Conservation (phyloP, 2,329 filamentous ascomycete genomes). For the Beauveria australis region DNA sequence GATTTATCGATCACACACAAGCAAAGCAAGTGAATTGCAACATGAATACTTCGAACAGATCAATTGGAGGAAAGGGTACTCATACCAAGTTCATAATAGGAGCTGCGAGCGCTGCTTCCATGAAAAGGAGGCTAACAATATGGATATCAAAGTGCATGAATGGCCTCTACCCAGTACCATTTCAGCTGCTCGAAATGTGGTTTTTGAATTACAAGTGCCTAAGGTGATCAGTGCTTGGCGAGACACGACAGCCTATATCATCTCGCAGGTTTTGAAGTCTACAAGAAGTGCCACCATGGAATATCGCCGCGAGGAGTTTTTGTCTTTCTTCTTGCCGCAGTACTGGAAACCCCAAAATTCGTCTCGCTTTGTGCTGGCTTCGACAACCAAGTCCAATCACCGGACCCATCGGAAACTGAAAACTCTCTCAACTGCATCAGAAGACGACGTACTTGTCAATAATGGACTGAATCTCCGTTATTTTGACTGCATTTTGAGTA, state of each 20-base stretch:
- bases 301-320: not conserved
- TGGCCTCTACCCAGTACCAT: not conserved
- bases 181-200: not conserved
- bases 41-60: not conserved
- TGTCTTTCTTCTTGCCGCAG: not conserved
- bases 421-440: not conserved
- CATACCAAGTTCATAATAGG: not conserved
- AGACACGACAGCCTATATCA: not conserved
- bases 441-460: not conserved
- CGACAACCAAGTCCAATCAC: not conserved
- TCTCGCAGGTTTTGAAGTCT: not conserved
- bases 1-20: not conserved
- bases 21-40: not conserved
- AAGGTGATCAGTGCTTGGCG: not conserved
- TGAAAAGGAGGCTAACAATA: not conserved
- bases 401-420: not conserved
- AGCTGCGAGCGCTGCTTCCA: not conserved
- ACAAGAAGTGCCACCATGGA: not conserved
- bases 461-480: not conserved
- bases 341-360: not conserved
- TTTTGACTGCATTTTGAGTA: not conserved
- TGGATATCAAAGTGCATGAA: not conserved
- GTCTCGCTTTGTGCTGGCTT: not conserved
- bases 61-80: not conserved
- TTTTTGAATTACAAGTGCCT: slow-evolving; percentile 4